Evolutionary conservation across 306 rosid genomes (phyloP).

Genomic region (Leucaena leucocephala): DNA sequence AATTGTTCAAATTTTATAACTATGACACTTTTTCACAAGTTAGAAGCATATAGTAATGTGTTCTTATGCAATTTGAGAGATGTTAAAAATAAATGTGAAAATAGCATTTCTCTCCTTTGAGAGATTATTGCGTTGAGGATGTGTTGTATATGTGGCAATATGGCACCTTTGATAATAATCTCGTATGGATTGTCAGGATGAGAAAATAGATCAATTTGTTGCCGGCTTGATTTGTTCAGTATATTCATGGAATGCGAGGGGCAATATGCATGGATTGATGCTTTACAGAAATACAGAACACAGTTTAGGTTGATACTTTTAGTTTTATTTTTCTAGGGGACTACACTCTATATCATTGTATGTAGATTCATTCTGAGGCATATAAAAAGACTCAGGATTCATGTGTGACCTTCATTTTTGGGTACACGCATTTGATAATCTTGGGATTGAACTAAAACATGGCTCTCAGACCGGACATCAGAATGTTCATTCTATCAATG

Average conservation of each 20-base stretch:
- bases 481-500: conserved; percentile 1
- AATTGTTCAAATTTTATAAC: neutral
- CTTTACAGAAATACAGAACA: neutral
- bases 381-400: conserved; percentile 17
- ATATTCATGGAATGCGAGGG: neutral
- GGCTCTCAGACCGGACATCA: neutral
- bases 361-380: conserved; percentile 8
- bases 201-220: neutral
- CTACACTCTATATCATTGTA: conserved; percentile 1
- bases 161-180: conserved; percentile 6
- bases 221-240: neutral
- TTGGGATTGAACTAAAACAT: conserved; percentile 12
- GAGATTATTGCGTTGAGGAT: conserved; percentile 8
- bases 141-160: conserved; percentile 1
- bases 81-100: neutral
- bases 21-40: neutral
- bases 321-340: conserved; percentile 6
- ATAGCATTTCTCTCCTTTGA: neutral
- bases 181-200: neutral
- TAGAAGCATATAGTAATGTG: conserved; percentile 3
- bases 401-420: conserved; percentile 21
- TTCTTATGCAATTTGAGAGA: conserved; percentile 4
- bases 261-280: neutral
- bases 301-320: conserved; percentile 10
- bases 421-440: conserved; percentile 14